Base-by-base conservation (phyloP, 768 basidiomycete genomes). In the Suillus paluster region DNA sequence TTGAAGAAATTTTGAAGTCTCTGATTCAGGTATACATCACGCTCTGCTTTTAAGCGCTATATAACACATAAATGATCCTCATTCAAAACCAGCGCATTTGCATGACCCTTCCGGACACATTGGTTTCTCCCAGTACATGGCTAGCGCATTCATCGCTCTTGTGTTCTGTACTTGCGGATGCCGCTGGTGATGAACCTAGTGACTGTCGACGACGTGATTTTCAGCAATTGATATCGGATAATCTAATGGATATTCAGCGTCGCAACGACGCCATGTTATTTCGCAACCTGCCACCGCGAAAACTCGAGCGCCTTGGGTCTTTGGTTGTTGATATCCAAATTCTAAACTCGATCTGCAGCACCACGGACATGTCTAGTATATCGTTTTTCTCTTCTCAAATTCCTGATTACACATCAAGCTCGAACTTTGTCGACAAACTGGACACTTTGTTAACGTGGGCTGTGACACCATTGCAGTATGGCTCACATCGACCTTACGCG, bases 231-330 rank as follows among this genome's bases (percentile, higher is more conserved):
- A 77, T 94, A 38, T 71, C 81, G 5, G 83, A 85, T 55, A 85
- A 88, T 60, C 81, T 92, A 50, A 75, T 78, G n/a, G 90, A 91
- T 67, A 85, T 95, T 27, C 86, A 84, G 64, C 79, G 83, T 58
- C 83, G 95, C 59, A 95, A 95, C 62, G 91, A 95, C 62, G 90
- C 90, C 2, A 86, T 94, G 82, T 73, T 90, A 36, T 92, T 94
- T 63, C 81, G 81, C 46, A 85, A 85, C 64, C 80, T 89, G 10
- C 88, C 90, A 39, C 80, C 84, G 0, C 85, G 87, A 34, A 81
- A 81, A 9, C 81, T 87, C 12, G 85, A 84, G 34, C 79, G 81
- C 36, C 79, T 91, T 17, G 85, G 85, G 3, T 85, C 86, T 25
- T 86, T 88, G 38, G 88, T 86, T 42, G 73, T 77, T 10, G 83